Evolutionary conservation across 306 rosid species (phyloP), one percentile per base, ranked within the genome.

Genomic region (Lagenaria siceraria): DNA sequence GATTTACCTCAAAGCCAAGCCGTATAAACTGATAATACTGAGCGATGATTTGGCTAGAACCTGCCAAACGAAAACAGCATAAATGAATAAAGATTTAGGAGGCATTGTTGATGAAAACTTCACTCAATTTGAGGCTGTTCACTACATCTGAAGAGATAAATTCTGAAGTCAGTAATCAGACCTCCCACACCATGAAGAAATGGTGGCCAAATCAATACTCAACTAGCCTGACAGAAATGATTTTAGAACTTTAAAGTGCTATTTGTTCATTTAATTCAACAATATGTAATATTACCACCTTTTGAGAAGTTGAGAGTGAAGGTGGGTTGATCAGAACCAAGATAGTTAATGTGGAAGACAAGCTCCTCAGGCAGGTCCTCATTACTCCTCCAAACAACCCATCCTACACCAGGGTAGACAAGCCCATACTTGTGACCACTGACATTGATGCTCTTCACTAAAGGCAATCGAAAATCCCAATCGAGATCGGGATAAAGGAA

Each of bases 241-340:
- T 18, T 33, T 64, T 6, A 33, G 38, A 64, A 64, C 25, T 33
- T 35, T 8, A 11, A 31, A 63, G 43, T 17, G 22, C 46, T 35
- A 35, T 18, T 25, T 4, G 5, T 59, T 59, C 22, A n/a, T n/a
- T 55, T 24, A 49, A 49, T 15, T 49, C 54, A 49, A 49, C n/a
- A 49, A 19, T 53, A 52, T 78, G 35, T 17, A 51, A 22, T 43
- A 43, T 0, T 84, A 92, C 98, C 97, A 79, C 98, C 97, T 86
- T 93, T 93, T 54, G 98, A 94, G 88, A 94, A 94, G 74, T 94
- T 94, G 80, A 94, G 98, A n/a, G 98, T 94, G 87, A 94, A 94
- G 51, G 98, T 94, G 82, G 98, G 98, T 76, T 94, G 98, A 74
- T 94, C 98, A 60, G 98, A 86, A 43, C 98, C 98, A 0, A 91